phyloP scores from a whole-genome alignment of 306 rosid genomes.

The Quercus dentata region DNA sequence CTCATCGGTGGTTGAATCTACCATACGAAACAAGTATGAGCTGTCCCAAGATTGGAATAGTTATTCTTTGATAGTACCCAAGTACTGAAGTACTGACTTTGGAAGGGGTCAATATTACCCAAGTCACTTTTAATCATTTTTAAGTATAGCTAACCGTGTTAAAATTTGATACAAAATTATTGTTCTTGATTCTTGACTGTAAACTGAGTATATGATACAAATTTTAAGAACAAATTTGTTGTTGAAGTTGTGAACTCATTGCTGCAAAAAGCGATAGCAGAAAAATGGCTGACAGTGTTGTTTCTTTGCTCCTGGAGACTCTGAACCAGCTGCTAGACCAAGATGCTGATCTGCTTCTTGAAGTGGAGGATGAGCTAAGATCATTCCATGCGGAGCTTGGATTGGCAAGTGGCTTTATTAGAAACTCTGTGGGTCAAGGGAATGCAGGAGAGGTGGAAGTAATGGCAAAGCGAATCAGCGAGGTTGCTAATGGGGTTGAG shows the following conservation, averaged over 20 bases:
- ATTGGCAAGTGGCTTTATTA: background rate
- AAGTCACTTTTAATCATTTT: too few relatives aligned
- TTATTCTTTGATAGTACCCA: too few relatives aligned
- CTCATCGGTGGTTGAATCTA: too few relatives aligned
- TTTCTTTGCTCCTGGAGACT: background rate
- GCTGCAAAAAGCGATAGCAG: background rate
- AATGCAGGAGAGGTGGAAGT: background rate
- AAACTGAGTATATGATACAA: too few relatives aligned
- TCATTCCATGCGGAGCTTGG: background rate
- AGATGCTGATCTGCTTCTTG: background rate
- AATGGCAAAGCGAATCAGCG: background rate
- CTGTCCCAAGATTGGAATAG: too few relatives aligned
- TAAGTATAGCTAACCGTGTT: too few relatives aligned
- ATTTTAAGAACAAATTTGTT: too few relatives aligned
- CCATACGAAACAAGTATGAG: too few relatives aligned
- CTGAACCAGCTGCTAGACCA: background rate
- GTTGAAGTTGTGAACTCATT: background rate
- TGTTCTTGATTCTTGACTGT: too few relatives aligned
- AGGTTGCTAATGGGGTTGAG: background rate
- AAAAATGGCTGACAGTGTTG: background rate
- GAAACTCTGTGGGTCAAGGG: background rate
- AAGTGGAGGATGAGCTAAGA: background rate
- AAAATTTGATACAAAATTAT: too few relatives aligned
- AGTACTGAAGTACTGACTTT: too few relatives aligned
- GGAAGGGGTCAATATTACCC: too few relatives aligned